Conservation (phyloP, 75 land plant genomes). For the Pseudotsuga menziesii region DNA sequence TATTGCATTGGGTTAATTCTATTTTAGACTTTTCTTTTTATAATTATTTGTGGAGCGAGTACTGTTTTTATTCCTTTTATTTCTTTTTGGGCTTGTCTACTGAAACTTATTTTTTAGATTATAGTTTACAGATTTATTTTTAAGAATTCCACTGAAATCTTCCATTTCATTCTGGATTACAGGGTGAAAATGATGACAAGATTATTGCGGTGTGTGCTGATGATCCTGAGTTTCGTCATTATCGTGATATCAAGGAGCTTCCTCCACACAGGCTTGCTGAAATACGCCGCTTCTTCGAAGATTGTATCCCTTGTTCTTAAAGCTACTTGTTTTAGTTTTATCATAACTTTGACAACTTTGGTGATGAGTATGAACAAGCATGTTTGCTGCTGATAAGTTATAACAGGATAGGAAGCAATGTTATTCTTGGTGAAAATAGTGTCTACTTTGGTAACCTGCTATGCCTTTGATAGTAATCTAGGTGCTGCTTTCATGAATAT, state of each 20-base stretch:
- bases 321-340: not conserved
- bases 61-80: not conserved
- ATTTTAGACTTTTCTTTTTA: not conserved
- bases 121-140: not conserved
- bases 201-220: slow-evolving; percentile 64
- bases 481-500: not conserved
- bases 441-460: not conserved
- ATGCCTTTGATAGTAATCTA: not conserved
- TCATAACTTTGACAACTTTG: no score
- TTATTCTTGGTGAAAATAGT: not conserved
- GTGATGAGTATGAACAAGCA: not conserved
- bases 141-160: not conserved
- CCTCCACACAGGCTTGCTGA: slow-evolving; percentile 51
- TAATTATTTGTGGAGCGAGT: not conserved
- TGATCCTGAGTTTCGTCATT: slow-evolving; percentile 52
- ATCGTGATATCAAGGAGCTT: slow-evolving; percentile 46
- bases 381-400: not conserved
- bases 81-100: not conserved
- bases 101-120: not conserved
- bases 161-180: slow-evolving; percentile 9
- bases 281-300: slow-evolving; percentile 58
- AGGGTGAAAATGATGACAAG: slow-evolving; percentile 66
- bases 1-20: not conserved
- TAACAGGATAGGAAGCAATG: not conserved
- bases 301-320: slow-evolving; percentile 37